Evolutionary conservation across 1,284 basidiomycete species (phyloP).

Genomic region (Leccinum olivaceoglutinosum): DNA sequence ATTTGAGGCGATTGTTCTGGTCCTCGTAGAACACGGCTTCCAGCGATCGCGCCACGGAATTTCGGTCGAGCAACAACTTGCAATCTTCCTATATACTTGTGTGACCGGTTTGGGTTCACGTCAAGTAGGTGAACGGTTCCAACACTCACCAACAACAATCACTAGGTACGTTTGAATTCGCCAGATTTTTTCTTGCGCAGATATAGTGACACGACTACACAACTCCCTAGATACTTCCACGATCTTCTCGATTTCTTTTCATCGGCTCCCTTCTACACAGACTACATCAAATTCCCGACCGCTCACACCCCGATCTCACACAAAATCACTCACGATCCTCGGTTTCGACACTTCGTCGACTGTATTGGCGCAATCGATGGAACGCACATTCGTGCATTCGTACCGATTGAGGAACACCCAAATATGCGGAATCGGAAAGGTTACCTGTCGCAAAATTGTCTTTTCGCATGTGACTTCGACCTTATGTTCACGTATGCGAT

Average conservation of each 20-base stretch:
- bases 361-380: neutral
- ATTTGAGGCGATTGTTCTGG: neutral
- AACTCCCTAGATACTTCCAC: neutral
- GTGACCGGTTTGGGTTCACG: neutral
- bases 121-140: neutral
- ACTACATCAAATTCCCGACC: neutral
- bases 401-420: neutral
- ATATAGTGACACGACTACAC: neutral
- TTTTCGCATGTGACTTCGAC: conserved; percentile 4
- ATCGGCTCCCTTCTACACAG: neutral
- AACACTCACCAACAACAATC: neutral
- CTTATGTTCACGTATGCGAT: conserved; percentile 2
- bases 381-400: neutral
- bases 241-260: neutral
- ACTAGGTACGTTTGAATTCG: neutral
- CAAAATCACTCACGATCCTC: no score
- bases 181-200: neutral
- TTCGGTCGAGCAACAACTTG: neutral
- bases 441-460: conserved; percentile 2
- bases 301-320: neutral
- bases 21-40: neutral
- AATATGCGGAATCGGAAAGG: conserved; percentile 1
- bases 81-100: neutral
- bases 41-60: neutral
- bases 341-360: no score